Evolutionary conservation across 345 rosid species (phyloP), one percentile per base, ranked within the genome.

Genomic region (Bruguiera parviflora): DNA sequence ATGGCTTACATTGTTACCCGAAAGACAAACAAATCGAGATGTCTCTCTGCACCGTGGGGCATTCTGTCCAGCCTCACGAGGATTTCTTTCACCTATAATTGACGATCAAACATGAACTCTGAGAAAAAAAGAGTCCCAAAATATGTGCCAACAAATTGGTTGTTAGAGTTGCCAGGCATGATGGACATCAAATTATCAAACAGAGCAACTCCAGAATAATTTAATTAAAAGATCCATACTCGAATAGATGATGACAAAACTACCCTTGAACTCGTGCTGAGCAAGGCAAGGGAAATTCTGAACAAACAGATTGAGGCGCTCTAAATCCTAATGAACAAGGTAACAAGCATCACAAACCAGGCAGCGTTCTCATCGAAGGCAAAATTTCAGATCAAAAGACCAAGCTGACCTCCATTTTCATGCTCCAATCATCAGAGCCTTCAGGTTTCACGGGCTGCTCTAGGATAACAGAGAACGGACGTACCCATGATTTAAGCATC

Each of bases 391-490:
- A 74, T 70, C 59, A 53, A 75, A 74, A 53, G 52, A 71, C 20
- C 32, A 66, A 64, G 51, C 78, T 58, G 75, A 93, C 98, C 97
- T 91, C 97, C 94, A 83, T 86, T 84, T 92, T 89, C 75, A 89
- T 52, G 78, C 86, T 82, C 98, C 98, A 93, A 73, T 93, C 97
- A 79, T 93, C 91, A 55, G 96, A 94, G 84, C 88, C 92, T 83
- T 91, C 97, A 65, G 80, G 77, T 66, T 87, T 86, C 70, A 91
- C 79, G 31, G 98, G 96, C 73, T 78, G 85, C 71, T 80, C 83
- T 76, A 91, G 73, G 78, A 88, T 84, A 55, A 79, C 69, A 75
- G 86, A 74, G 71, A 88, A 91, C 75, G 81, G 86, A 68, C 80
- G 85, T 86, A 87, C 78, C 97, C 92, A 94, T 56, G 81, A 78